These are phyloP conservation scores for Trichoderma afroharzianum DNA, from an alignment of 2,329 filamentous ascomycete species.

Conservation along the genomic window DNA sequence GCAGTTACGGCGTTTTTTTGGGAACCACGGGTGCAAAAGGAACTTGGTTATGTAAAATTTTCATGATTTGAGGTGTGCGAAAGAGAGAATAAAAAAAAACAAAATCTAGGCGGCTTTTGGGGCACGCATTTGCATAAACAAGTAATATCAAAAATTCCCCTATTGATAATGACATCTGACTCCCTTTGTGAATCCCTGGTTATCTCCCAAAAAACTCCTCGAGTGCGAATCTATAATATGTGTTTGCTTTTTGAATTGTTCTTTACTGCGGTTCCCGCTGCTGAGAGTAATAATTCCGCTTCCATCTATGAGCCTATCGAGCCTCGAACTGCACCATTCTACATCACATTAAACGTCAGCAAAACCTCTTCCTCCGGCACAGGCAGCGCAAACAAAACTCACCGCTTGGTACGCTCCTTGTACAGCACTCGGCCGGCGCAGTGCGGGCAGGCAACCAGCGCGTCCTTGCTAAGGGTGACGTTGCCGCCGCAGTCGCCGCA, in stretches of 20 bases:
- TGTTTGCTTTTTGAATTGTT: neutral
- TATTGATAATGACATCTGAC: neutral
- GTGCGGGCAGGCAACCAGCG: conserved; percentile 46
- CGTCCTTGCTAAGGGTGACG: conserved; percentile 42
- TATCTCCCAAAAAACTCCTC: conserved; percentile 17
- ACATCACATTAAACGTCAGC: neutral
- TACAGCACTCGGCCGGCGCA: conserved; percentile 95
- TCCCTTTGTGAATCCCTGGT: neutral
- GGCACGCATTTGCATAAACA: conserved; percentile 1
- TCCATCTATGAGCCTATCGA: conserved; percentile 46
- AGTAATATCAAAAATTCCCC: conserved; percentile 16
- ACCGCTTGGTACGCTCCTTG: conserved; percentile 98
- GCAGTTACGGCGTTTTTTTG: conserved; percentile 13
- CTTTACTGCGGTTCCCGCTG: neutral
- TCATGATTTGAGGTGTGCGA: neutral
- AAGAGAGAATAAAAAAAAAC: neutral
- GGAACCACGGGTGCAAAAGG: neutral
- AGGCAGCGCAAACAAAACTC: conserved; percentile 34
- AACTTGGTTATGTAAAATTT: neutral
- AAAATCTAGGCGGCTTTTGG: neutral
- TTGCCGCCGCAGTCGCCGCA: conserved; percentile 44
- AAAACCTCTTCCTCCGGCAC: neutral
- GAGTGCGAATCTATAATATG: conserved; percentile 4
- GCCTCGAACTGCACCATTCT: conserved; percentile 99
- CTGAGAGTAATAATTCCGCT: neutral